Evolutionary conservation across 169 alveolate genomes (phyloP).

Genomic region (Cryptosporidium viatorum): DNA sequence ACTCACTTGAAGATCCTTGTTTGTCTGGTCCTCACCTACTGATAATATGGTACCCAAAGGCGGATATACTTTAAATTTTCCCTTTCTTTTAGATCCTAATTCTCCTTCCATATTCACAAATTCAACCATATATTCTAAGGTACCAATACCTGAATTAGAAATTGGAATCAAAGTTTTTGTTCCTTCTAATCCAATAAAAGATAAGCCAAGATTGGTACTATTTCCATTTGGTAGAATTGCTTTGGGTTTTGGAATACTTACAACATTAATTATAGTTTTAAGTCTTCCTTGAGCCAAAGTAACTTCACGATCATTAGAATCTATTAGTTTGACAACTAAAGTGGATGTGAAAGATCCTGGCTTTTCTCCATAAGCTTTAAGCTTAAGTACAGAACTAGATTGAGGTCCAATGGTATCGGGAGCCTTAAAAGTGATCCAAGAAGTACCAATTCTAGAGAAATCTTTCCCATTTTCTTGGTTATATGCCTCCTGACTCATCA

Average conservation of each 20-base stretch:
- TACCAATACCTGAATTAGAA: constrained; percentile 54
- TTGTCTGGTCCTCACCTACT: constrained; percentile 43
- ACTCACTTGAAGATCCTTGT: constrained; percentile 51
- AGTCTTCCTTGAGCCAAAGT: constrained; percentile 36
- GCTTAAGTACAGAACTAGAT: constrained; percentile 15
- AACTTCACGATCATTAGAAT: constrained; percentile 45
- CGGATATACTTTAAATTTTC: constrained; percentile 65
- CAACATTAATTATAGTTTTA: constrained; percentile 44
- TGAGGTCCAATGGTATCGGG: constrained; percentile 68
- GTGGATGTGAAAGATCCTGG: constrained; percentile 50
- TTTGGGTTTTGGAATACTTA: constrained; percentile 59
- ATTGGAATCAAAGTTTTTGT: constrained; percentile 37
- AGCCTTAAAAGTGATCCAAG: constrained; percentile 47
- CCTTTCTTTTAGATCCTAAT: constrained; percentile 5
- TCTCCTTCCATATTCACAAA: constrained; percentile 40
- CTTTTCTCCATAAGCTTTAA: constrained; percentile 59
- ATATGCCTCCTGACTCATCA: constrained; percentile 54
- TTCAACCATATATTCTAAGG: constrained; percentile 70
- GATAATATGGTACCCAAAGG: constrained; percentile 55
- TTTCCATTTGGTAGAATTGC: constrained; percentile 68
- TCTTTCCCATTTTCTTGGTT: constrained; percentile 7
- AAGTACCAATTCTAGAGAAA: not conserved
- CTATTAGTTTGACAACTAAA: constrained; percentile 16
- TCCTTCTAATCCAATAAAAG: constrained; percentile 68
- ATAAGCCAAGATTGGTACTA: constrained; percentile 56